Percentiles rank a stretch among this genome's conserved stretches.
phyloP scores from a whole-genome alignment of 257 asterid genomes.

The Parsonsia alboflavescens region DNA sequence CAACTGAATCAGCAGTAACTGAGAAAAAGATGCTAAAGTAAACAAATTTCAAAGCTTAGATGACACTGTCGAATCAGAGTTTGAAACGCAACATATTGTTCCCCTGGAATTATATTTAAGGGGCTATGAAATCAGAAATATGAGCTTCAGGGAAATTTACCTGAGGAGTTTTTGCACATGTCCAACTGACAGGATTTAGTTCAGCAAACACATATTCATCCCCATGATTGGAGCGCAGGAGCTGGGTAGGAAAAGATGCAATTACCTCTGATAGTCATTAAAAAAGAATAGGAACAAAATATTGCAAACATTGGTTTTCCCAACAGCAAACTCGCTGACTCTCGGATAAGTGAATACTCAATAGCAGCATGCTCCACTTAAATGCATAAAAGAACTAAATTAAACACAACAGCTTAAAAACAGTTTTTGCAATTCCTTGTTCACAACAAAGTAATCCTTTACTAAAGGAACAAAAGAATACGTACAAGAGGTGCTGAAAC shows the following conservation, averaged over 20 bases:
- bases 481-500: constrained; percentile 80
- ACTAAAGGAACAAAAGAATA: background rate
- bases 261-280: background rate
- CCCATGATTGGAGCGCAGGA: constrained; percentile 73
- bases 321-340: background rate
- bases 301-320: background rate
- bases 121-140: background rate
- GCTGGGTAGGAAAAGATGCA: constrained; percentile 33
- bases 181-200: constrained; percentile 72
- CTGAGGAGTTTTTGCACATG: constrained; percentile 51
- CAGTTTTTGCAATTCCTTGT: background rate
- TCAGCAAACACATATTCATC: constrained; percentile 51
- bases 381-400: background rate
- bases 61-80: background rate
- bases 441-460: background rate
- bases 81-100: background rate
- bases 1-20: too few relatives aligned
- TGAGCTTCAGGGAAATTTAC: constrained; percentile 27
- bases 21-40: background rate
- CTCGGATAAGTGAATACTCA: background rate
- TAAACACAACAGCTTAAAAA: background rate
- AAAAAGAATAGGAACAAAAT: background rate
- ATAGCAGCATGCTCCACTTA: background rate
- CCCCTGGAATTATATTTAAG: background rate
- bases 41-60: background rate